Conservation (phyloP, 306 rosid species). For the Pachyrhizus erosus region DNA sequence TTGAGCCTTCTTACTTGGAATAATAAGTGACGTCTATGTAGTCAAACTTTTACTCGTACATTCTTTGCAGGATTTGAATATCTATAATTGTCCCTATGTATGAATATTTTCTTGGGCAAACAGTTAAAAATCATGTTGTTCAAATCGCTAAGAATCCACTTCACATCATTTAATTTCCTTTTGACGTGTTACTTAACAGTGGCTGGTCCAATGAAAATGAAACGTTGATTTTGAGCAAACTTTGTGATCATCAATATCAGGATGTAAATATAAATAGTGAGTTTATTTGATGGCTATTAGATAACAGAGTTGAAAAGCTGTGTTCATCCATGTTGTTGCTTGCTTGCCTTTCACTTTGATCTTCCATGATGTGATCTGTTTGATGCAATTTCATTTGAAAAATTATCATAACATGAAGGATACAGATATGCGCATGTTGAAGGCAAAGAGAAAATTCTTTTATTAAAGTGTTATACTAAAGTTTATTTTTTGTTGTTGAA, state of each 20-base stretch:
- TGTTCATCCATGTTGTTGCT: not conserved
- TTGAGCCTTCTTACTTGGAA: not conserved
- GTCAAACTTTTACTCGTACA: not conserved
- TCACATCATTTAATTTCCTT: not conserved
- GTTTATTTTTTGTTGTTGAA: not conserved
- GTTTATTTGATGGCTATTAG: not conserved
- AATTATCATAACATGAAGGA: not conserved
- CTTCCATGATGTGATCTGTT: not conserved
- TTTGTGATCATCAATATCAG: not conserved
- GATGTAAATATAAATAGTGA: not conserved
- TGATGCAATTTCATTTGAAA: not conserved
- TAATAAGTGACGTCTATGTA: not conserved
- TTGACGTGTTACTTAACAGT: not conserved
- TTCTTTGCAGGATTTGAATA: not conserved
- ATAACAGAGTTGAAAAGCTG: no score
- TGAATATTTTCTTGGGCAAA: not conserved
- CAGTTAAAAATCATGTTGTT: not conserved
- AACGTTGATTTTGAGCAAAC: not conserved
- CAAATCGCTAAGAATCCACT: not conserved
- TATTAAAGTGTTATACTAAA: no score
- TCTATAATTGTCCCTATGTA: not conserved
- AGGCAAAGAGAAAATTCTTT: no score
- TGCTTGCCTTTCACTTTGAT: not conserved
- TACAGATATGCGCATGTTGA: no score
- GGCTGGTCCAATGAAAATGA: not conserved